These are phyloP conservation scores for Thymus mandschuricus DNA, from an alignment of 257 asterid genomes.

Conservation along the genomic window DNA sequence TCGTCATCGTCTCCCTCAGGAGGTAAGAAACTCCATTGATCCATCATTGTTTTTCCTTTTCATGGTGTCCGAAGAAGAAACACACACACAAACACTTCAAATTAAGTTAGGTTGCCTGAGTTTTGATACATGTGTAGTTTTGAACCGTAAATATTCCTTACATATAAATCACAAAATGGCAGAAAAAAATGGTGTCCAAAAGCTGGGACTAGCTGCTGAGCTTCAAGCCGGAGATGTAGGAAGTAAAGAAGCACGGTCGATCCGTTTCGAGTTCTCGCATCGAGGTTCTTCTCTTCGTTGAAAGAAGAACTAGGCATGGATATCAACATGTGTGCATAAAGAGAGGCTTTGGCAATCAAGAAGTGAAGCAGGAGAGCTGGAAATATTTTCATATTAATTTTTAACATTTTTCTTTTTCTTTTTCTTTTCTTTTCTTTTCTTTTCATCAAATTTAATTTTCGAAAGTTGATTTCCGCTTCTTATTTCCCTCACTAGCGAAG, in stretches of 20 bases:
- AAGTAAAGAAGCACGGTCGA: conserved; percentile 31
- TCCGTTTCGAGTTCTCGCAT: conserved; percentile 13
- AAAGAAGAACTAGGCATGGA: conserved; percentile 25
- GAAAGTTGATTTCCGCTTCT: background rate
- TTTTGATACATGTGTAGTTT: background rate
- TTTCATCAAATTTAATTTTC: background rate
- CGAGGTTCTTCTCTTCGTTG: conserved; percentile 19
- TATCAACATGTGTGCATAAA: conserved; percentile 27
- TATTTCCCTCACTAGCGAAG: too few species aligned
- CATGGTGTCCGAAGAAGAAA: background rate
- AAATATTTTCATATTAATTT: conserved; percentile 15
- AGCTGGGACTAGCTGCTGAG: conserved; percentile 26
- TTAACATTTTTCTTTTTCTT: conserved; percentile 16
- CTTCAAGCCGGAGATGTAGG: conserved; percentile 1
- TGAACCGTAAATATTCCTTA: background rate
- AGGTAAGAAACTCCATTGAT: conserved; percentile 43
- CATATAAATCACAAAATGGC: conserved; percentile 23
- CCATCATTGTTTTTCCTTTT: background rate
- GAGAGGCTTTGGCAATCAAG: conserved; percentile 30
- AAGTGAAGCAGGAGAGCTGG: conserved; percentile 34
- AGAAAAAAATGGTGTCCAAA: conserved; percentile 45
- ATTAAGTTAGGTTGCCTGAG: background rate
- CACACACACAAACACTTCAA: background rate
- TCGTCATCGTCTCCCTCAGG: conserved; percentile 43
- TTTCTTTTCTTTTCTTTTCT: background rate